Evolutionary conservation across 306 rosid genomes (phyloP).

Genomic region (Trichosanthes cucumerina): DNA sequence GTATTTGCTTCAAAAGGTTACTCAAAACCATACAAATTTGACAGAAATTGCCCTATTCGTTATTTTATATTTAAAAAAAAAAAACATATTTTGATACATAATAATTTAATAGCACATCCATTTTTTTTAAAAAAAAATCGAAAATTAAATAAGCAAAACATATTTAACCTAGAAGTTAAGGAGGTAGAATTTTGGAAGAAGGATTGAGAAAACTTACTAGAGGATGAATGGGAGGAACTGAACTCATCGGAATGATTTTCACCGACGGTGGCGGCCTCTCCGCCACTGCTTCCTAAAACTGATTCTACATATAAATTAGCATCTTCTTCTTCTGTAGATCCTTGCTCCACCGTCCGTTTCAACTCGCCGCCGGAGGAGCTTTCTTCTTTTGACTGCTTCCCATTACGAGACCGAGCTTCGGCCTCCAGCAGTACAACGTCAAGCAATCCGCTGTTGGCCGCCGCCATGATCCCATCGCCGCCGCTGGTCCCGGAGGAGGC

Average conservation of each 20-base stretch:
- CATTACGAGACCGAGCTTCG: conserved; percentile 20
- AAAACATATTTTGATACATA: too few species aligned
- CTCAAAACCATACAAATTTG: neutral
- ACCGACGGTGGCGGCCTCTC: conserved; percentile 7
- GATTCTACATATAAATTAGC: conserved; percentile 15
- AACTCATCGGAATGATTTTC: conserved; percentile 30
- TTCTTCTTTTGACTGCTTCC: conserved; percentile 9
- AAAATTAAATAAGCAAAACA: neutral
- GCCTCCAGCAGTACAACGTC: conserved; percentile 45
- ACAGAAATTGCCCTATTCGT: too few species aligned
- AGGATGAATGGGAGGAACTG: conserved; percentile 28
- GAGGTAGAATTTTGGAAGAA: neutral
- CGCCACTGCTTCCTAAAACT: conserved; percentile 15
- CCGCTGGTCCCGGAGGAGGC: conserved; percentile 38
- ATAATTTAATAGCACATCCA: neutral
- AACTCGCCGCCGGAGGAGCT: conserved; percentile 5
- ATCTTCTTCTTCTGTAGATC: conserved; percentile 17
- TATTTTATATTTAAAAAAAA: too few species aligned
- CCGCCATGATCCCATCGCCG: conserved; percentile 26
- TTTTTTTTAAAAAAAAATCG: neutral
- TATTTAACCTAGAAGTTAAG: neutral
- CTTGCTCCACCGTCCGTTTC: conserved; percentile 22
- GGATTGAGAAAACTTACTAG: conserved; percentile 24
- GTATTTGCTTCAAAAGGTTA: neutral
- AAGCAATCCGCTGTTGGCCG: conserved; percentile 44